Percentiles rank a stretch among this genome's conserved stretches.
Conservation (phyloP, 2,329 filamentous ascomycete species). For the Pseudocercospora musae region DNA sequence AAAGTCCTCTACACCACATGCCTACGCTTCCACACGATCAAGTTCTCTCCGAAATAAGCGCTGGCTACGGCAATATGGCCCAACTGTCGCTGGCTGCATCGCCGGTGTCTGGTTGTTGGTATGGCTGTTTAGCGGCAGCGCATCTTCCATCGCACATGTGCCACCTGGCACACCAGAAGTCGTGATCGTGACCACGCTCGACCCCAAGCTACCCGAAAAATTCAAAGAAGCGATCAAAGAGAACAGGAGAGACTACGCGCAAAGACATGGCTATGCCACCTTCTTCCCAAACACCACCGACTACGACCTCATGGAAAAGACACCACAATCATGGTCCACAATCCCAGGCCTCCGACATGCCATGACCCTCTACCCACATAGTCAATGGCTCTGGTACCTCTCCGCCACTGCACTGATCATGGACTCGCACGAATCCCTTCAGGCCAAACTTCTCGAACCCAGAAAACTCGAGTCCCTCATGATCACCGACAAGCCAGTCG, state of each 20-base stretch:
- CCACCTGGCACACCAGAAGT: constrained; percentile 51
- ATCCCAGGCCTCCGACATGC: constrained; percentile 87
- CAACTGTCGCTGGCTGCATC: constrained; percentile 41
- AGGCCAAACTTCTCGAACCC: constrained; percentile 66
- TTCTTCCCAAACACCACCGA: constrained; percentile 76
- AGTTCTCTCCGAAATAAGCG: constrained; percentile 36
- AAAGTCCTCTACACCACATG: constrained; percentile 73
- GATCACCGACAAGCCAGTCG: constrained; percentile 80
- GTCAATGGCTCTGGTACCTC: constrained; percentile 81
- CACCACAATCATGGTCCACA: constrained; percentile 67
- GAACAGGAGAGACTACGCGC: constrained; percentile 82
- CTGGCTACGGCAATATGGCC: constrained; percentile 39
- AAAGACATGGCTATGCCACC: constrained; percentile 79
- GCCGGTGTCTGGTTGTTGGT: constrained; percentile 34
- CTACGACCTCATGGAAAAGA: constrained; percentile 64
- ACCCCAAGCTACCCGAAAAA: constrained; percentile 61
- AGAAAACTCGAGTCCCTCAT: constrained; percentile 70
- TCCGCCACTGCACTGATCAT: constrained; percentile 85
- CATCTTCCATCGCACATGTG: neutral
- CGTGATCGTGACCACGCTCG: constrained; percentile 83
- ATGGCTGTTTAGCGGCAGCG: constrained; percentile 25
- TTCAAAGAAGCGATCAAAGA: constrained; percentile 73
- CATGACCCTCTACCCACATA: constrained; percentile 72
- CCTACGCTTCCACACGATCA: constrained; percentile 60
- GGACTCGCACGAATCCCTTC: constrained; percentile 68